A percentile compares a stretch with the other conserved stretches of the same genome.
phyloP scores from a whole-genome alignment of 129 eudicot genomes.

The Glebionis coronaria region DNA sequence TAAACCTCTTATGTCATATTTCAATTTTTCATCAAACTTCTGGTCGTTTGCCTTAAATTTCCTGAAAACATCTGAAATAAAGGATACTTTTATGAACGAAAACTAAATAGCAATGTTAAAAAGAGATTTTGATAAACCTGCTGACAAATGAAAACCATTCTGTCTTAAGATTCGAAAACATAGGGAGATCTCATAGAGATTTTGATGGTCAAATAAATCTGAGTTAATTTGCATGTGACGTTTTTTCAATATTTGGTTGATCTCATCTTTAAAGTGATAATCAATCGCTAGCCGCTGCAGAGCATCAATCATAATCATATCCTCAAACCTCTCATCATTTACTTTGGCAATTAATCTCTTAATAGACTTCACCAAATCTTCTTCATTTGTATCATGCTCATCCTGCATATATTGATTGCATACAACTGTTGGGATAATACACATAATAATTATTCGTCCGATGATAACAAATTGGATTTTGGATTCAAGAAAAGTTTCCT shows the following conservation, averaged over 20 bases:
- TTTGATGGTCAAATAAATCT: background rate
- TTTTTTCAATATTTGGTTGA: conserved; percentile 20
- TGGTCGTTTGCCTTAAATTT: conserved; percentile 19
- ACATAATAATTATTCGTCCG: too few species aligned
- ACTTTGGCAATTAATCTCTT: conserved; percentile 5
- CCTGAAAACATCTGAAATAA: too few species aligned
- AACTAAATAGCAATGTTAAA: too few species aligned
- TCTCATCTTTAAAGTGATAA: conserved; percentile 40
- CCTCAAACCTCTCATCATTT: conserved; percentile 6
- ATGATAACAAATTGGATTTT: too few species aligned
- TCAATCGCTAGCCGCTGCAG: conserved; percentile 38
- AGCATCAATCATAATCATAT: conserved; percentile 33
- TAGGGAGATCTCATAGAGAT: conserved; percentile 36
- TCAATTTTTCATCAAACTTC: conserved; percentile 16
- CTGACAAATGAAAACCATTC: conserved; percentile 33
- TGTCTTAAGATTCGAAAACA: conserved; percentile 56
- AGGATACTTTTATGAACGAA: too few species aligned
- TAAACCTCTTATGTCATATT: conserved; percentile 26
- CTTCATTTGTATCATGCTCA: background rate
- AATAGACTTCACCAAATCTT: background rate
- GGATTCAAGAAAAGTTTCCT: too few species aligned
- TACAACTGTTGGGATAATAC: too few species aligned
- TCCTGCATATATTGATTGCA: too few species aligned
- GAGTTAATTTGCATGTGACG: conserved; percentile 9
- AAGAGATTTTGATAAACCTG: conserved; percentile 26